These are phyloP conservation scores for Phytophthora citrophthora DNA, from an alignment of 352 stramenopile genomes.

Conservation along the genomic window DNA sequence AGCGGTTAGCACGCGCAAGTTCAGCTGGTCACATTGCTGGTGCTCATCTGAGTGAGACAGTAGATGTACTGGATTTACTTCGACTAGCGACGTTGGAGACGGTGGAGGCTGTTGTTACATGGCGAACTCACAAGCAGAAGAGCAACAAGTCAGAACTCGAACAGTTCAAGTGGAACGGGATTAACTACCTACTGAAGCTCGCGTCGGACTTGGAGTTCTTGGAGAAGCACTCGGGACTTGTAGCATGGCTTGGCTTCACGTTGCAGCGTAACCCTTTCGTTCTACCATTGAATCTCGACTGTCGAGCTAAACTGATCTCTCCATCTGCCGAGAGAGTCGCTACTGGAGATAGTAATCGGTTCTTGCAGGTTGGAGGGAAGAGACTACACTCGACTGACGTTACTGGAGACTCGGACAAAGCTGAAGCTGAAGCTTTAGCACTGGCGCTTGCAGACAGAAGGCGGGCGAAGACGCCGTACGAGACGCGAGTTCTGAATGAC, in stretches of 20 bases:
- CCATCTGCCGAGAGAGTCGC: not conserved
- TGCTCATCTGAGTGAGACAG: constrained; percentile 65
- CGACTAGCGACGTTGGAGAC: constrained; percentile 88
- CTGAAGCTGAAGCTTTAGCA: constrained; percentile 32
- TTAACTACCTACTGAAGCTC: constrained; percentile 94
- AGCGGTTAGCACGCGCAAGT: constrained; percentile 67
- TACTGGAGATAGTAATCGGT: constrained; percentile 38
- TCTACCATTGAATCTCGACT: constrained; percentile 82
- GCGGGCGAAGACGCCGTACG: constrained; percentile 77
- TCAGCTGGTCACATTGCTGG: constrained; percentile 48
- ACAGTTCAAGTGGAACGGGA: constrained; percentile 88
- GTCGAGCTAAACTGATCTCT: constrained; percentile 30
- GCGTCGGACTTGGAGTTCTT: constrained; percentile 92
- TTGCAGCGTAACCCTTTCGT: constrained; percentile 91
- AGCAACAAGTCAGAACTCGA: constrained; percentile 18
- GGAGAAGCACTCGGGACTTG: constrained; percentile 72
- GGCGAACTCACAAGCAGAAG: constrained; percentile 58
- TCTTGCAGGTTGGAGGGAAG: constrained; percentile 74
- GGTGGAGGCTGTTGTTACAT: constrained; percentile 82
- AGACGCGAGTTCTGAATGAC: constrained; percentile 87
- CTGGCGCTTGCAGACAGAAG: constrained; percentile 54
- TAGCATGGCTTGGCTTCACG: constrained; percentile 87
- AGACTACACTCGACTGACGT: constrained; percentile 17
- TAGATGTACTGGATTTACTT: constrained; percentile 89
- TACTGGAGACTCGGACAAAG: constrained; percentile 5